A percentile compares a stretch with the other conserved stretches of the same genome.
Conservation (phyloP, 306 rosid species). For the Luffa aegyptiaca region DNA sequence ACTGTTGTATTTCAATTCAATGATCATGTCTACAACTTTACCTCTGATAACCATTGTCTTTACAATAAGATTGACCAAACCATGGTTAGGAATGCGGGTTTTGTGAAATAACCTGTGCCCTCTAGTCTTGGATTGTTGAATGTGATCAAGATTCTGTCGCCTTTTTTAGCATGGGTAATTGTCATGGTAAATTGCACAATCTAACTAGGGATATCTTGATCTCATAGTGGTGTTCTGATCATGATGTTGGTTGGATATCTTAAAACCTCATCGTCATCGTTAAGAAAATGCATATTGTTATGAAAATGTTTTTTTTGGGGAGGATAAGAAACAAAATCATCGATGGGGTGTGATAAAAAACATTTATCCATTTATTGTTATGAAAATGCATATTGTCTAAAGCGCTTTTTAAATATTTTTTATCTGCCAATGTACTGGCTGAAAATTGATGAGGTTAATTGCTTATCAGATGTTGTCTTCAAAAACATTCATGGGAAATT, state of each 20-base stretch:
- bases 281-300: background rate
- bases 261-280: background rate
- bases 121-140: background rate
- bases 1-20: background rate
- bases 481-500: slow-evolving; percentile 8
- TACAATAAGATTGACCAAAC: background rate
- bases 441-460: background rate
- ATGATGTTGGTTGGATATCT: background rate
- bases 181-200: background rate
- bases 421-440: background rate
- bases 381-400: background rate
- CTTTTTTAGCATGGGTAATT: background rate
- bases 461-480: background rate
- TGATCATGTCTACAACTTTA: background rate
- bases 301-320: background rate
- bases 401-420: background rate
- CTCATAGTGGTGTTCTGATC: background rate
- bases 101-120: background rate
- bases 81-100: background rate
- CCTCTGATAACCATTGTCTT: background rate
- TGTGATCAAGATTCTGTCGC: background rate
- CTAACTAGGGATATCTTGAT: background rate
- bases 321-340: background rate
- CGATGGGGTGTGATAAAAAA: background rate
- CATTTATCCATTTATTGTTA: background rate